A percentile compares a stretch with the other conserved stretches of the same genome.
phyloP scores from a whole-genome alignment of 306 rosid genomes.

The Sindora glabra region DNA sequence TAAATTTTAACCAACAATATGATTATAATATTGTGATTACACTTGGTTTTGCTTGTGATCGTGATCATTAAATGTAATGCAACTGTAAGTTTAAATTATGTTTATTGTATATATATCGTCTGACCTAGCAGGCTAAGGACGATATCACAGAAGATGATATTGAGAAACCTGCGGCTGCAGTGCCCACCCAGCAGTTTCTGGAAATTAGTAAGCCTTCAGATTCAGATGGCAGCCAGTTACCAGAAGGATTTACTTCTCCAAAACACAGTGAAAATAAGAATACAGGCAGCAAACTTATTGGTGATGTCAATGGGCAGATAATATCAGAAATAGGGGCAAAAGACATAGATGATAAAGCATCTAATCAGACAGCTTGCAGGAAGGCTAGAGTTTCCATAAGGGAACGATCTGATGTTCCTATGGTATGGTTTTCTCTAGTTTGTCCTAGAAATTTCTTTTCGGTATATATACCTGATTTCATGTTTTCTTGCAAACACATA shows the following conservation, averaged over 20 bases:
- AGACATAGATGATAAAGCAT: slow-evolving; percentile 6
- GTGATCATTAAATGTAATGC: too few relatives aligned
- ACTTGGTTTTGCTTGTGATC: too few relatives aligned
- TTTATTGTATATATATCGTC: too few relatives aligned
- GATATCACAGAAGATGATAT: neutral
- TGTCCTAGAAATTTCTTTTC: neutral
- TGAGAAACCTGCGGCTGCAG: slow-evolving; percentile 7
- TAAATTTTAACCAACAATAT: too few relatives aligned
- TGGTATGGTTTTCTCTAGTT: slow-evolving; percentile 22
- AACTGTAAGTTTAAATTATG: too few relatives aligned
- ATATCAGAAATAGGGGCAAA: slow-evolving; percentile 2
- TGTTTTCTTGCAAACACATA: too few relatives aligned
- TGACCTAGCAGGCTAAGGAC: slow-evolving; percentile 11
- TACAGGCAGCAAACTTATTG: slow-evolving; percentile 1
- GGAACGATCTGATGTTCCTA: slow-evolving; percentile 21
- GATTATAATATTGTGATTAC: too few relatives aligned
- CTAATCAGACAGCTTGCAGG: slow-evolving; percentile 6
- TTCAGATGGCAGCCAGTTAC: slow-evolving; percentile 13
- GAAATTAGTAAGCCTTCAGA: slow-evolving; percentile 15
- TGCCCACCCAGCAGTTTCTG: slow-evolving; percentile 17
- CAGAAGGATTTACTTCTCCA: neutral
- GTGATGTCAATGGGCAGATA: neutral
- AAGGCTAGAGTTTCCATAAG: slow-evolving; percentile 38
- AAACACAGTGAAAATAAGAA: neutral
- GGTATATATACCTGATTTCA: too few relatives aligned